phyloP scores from a whole-genome alignment of 2,329 filamentous ascomycete genomes.

The Cercospora brassicicola region DNA sequence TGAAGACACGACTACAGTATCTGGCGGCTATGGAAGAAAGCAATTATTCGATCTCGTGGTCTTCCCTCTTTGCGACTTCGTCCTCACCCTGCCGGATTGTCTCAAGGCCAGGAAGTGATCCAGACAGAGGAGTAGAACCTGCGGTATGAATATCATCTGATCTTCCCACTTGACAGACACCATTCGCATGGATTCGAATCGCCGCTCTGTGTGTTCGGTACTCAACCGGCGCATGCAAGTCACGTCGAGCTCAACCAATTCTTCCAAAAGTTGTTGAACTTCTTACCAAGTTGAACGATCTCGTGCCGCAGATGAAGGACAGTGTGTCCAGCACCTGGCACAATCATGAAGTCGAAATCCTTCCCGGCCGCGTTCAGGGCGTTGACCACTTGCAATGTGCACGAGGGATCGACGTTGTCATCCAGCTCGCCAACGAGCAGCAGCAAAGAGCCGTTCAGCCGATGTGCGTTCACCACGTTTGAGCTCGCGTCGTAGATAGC shows the following conservation, averaged over 20 bases:
- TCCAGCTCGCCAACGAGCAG: conserved; percentile 15
- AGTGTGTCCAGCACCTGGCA: conserved; percentile 12
- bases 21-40: background rate
- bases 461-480: conserved; percentile 13
- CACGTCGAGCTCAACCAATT: conserved; percentile 5
- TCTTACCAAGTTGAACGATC: background rate
- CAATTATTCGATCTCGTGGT: no score
- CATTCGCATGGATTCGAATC: background rate
- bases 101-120: background rate
- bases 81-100: no score
- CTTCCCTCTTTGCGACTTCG: no score
- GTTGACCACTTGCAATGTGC: conserved; percentile 18
- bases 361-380: conserved; percentile 15
- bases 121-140: background rate
- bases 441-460: conserved; percentile 6
- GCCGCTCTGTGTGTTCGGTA: background rate
- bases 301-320: background rate
- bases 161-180: background rate
- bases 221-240: background rate
- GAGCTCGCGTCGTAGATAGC: conserved; percentile 7
- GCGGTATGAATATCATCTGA: background rate
- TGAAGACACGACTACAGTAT: background rate
- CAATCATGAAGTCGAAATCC: conserved; percentile 13
- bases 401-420: conserved; percentile 13
- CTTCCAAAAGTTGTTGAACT: conserved; percentile 12